Evolutionary conservation across 2,329 filamentous ascomycete genomes (phyloP).

Genomic region (Xylaria sp.): DNA sequence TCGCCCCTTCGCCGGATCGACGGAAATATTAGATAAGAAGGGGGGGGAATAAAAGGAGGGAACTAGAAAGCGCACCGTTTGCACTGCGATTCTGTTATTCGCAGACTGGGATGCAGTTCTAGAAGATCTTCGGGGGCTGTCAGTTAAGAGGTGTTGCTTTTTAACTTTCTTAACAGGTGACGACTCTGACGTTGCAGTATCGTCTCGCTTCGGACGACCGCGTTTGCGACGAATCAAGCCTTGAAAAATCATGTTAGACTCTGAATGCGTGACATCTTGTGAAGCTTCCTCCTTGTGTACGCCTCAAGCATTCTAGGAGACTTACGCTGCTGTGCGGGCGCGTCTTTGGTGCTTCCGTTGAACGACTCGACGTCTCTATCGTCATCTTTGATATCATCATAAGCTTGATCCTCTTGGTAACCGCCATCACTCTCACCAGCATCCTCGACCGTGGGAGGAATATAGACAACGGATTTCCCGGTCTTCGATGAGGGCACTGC

Average conservation of each 20-base stretch:
- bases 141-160: constrained; percentile 1
- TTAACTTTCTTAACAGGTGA: background rate
- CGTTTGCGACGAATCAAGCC: background rate
- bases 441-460: background rate
- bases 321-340: background rate
- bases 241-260: background rate
- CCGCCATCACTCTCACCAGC: background rate
- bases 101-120: constrained; percentile 29
- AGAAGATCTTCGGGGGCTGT: constrained; percentile 20
- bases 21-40: too few species aligned
- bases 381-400: background rate
- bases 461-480: background rate
- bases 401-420: background rate
- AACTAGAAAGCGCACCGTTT: constrained; percentile 22
- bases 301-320: background rate
- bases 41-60: background rate
- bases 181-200: background rate
- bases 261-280: background rate
- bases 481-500: background rate
- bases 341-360: background rate
- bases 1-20: background rate
- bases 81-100: constrained; percentile 19
- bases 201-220: constrained; percentile 2
- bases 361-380: background rate
- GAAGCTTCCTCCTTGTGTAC: background rate